Conservation (phyloP, 192 early-diverging fungal species). For the Coemansia asiatica region DNA sequence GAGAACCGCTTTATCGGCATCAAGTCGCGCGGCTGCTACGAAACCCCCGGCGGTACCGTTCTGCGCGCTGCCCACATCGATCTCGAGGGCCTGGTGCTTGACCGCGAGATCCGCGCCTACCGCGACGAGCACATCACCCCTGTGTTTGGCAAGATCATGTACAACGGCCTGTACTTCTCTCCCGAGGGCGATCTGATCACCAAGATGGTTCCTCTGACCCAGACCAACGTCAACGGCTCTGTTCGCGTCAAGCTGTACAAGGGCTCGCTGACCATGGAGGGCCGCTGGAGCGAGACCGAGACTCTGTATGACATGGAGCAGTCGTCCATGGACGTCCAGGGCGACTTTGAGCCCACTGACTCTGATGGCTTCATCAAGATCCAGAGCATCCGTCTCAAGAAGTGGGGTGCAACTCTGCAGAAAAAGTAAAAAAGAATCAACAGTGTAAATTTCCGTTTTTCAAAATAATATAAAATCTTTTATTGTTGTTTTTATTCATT, state of each 20-base stretch:
- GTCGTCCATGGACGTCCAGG: constrained; percentile 92
- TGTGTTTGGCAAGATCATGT: constrained; percentile 73
- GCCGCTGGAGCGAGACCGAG: constrained; percentile 78
- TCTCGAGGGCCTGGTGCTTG: constrained; percentile 91
- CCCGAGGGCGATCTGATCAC: constrained; percentile 91
- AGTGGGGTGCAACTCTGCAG: constrained; percentile 63
- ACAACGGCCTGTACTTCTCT: constrained; percentile 98
- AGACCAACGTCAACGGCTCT: constrained; percentile 85
- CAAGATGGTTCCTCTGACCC: constrained; percentile 77
- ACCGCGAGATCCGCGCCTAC: constrained; percentile 92
- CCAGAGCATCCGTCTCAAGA: constrained; percentile 92
- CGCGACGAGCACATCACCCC: constrained; percentile 89
- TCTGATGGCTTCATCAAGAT: constrained; percentile 98
- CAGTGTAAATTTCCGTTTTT: background rate
- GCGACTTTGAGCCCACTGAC: constrained; percentile 88
- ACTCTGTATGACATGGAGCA: constrained; percentile 94
- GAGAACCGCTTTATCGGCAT: constrained; percentile 99
- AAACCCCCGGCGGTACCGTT: constrained; percentile 97
- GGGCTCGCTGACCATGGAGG: constrained; percentile 86
- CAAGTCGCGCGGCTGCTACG: constrained; percentile 99
- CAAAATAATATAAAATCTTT: background rate
- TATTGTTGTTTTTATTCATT: background rate
- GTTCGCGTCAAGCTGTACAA: constrained; percentile 97
- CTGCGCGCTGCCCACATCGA: constrained; percentile 94
- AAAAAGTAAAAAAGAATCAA: constrained; percentile 5